These are phyloP conservation scores for Mikania micrantha DNA, from an alignment of 129 eudicot species.

Conservation along the genomic window DNA sequence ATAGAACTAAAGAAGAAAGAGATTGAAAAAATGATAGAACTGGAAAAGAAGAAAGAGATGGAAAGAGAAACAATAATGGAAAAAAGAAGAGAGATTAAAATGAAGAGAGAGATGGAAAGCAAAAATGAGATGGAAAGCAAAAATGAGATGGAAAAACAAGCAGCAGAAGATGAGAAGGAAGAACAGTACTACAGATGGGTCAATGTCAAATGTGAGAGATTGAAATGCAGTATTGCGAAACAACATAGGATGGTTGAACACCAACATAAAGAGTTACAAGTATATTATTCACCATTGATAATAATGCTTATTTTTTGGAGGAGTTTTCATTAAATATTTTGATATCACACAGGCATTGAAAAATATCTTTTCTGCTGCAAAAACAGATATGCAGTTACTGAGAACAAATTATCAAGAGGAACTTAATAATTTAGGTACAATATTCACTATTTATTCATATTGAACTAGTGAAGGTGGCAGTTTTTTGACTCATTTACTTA, in stretches of 20 bases:
- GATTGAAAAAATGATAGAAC: background rate
- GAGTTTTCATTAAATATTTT: conserved; percentile 5
- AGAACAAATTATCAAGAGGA: conserved; percentile 59
- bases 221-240: conserved; percentile 17
- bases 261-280: conserved; percentile 53
- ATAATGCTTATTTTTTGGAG: background rate
- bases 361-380: conserved; percentile 42
- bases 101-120: too few species aligned
- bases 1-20: conserved; percentile 7
- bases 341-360: conserved; percentile 42
- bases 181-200: conserved; percentile 24
- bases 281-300: conserved; percentile 11
- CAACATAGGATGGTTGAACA: conserved; percentile 44
- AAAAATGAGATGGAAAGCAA: conserved; percentile 24
- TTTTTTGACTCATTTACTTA: background rate
- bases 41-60: conserved; percentile 5
- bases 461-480: background rate
- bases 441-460: background rate
- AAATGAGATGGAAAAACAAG: conserved; percentile 16
- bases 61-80: conserved; percentile 17
- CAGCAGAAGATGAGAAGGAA: conserved; percentile 22
- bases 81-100: conserved; percentile 17
- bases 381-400: conserved; percentile 45
- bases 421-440: conserved; percentile 49
- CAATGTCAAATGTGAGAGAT: background rate